Evolutionary conservation across 139 green algal species (phyloP), one percentile per base, ranked within the genome.

Genomic region (Tetradesmus obliquus): DNA sequence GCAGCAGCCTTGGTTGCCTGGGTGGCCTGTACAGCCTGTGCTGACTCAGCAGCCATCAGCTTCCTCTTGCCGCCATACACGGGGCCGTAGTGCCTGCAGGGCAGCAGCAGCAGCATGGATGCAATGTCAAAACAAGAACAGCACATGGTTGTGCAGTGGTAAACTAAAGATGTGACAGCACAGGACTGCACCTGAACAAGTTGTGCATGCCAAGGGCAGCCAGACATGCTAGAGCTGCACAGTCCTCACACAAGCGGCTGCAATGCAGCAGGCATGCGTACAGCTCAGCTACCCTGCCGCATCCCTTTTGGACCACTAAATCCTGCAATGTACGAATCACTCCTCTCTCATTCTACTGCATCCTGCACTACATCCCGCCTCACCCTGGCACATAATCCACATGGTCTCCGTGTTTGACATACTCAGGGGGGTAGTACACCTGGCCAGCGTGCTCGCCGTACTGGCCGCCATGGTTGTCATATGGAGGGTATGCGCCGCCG

Each of bases 21-120:
- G 1, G 15, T n/a, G 3, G 66, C 13, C 66, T n/a, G n/a, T n/a
- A n/a, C n/a, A n/a, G n/a, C n/a, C n/a, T n/a, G n/a, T n/a, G n/a
- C n/a, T n/a, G n/a, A n/a, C n/a, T 76, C 66, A 76, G 66, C 66
- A 24, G 66, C 66, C 66, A 76, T 76, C 66, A 76, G 66, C 66
- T 76, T 76, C 66, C 66, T 76, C 66, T 76, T 76, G 66, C 66
- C 66, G 24, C 66, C 66, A 76, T 76, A 76, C 66, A 76, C 66
- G 15, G 66, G 66, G 66, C 66, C 66, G 66, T 76, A 76, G 66
- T 76, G 66, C 17, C 66, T 76, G 66, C 66, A 76, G 66, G 15
- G 32, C 32, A 76, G 8, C 10, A 76, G 66, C 66, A 76, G 66
- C 66, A 76, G 66, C 66, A 66, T 9, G 66, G 32, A 45, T 45